Percentiles rank a stretch among this genome's conserved stretches.
These are phyloP conservation scores for Polychytrium aggregatum DNA, from an alignment of 192 early-diverging fungal genomes.

Conservation along the genomic window DNA sequence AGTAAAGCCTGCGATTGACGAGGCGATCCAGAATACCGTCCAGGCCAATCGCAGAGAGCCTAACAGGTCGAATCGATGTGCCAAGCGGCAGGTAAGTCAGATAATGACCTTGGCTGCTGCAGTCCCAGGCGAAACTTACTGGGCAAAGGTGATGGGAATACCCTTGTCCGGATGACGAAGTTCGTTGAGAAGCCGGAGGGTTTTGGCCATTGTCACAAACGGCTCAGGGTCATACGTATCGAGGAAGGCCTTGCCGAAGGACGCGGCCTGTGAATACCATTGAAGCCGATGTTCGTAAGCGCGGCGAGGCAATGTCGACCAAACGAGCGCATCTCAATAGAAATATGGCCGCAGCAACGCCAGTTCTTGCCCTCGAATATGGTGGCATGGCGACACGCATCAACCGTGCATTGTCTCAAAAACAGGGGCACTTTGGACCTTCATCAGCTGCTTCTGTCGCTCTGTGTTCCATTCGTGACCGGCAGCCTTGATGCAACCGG, in stretches of 20 bases:
- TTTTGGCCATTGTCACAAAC: slow-evolving; percentile 80
- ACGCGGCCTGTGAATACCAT: slow-evolving; percentile 59
- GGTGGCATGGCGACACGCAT: too few species aligned
- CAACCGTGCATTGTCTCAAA: too few species aligned
- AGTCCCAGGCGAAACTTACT: slow-evolving; percentile 53
- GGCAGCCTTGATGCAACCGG: slow-evolving; percentile 84
- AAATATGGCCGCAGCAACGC: too few species aligned
- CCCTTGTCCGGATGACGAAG: slow-evolving; percentile 76
- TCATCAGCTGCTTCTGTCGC: not conserved
- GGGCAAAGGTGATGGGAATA: slow-evolving; percentile 76
- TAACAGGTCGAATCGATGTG: too few species aligned
- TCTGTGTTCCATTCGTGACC: slow-evolving; percentile 67
- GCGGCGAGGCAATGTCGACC: not conserved
- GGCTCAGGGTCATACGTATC: slow-evolving; percentile 73
- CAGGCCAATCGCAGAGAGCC: too few species aligned
- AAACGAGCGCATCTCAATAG: too few species aligned
- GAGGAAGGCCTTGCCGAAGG: slow-evolving; percentile 87
- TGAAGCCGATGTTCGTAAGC: not conserved
- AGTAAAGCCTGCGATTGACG: slow-evolving; percentile 69
- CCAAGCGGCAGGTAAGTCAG: too few species aligned
- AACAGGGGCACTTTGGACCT: too few species aligned
- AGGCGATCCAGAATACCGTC: slow-evolving; percentile 76
- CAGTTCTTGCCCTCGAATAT: too few species aligned
- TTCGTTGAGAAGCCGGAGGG: slow-evolving; percentile 79
- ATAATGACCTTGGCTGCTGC: too few species aligned